phyloP scores from a whole-genome alignment of 1,284 basidiomycete genomes.

The Rhodotorula sp. region DNA sequence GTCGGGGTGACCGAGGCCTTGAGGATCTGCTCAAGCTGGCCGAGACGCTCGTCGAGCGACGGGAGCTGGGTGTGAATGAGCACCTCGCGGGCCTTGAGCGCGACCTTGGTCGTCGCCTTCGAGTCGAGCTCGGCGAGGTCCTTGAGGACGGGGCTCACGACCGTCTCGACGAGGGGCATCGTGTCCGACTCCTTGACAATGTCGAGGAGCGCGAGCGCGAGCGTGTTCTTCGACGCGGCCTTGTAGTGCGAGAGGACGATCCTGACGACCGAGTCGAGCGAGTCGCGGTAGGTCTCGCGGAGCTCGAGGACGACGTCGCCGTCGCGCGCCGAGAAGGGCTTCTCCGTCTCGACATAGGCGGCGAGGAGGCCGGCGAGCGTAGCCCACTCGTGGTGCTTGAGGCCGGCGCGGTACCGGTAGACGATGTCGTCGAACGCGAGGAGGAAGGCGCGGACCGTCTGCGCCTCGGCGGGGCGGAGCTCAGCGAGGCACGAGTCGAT shows the following conservation, averaged over 20 bases:
- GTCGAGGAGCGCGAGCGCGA: slow-evolving; percentile 82
- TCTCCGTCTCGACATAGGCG: slow-evolving; percentile 81
- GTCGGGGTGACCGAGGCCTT: slow-evolving; percentile 81
- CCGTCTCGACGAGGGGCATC: slow-evolving; percentile 59
- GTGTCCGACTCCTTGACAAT: slow-evolving; percentile 69
- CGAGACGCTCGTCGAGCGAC: slow-evolving; percentile 87
- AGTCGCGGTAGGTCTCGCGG: slow-evolving; percentile 87
- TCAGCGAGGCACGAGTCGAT: slow-evolving; percentile 83
- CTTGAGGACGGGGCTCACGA: slow-evolving; percentile 70
- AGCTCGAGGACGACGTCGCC: slow-evolving; percentile 86
- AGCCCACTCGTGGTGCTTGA: slow-evolving; percentile 83
- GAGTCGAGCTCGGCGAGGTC: slow-evolving; percentile 82
- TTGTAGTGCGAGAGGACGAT: slow-evolving; percentile 94
- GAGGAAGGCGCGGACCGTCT: slow-evolving; percentile 74
- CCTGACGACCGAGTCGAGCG: slow-evolving; percentile 82
- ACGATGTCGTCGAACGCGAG: slow-evolving; percentile 69
- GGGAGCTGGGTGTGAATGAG: slow-evolving; percentile 95
- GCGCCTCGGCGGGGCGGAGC: slow-evolving; percentile 72
- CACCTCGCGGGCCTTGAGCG: slow-evolving; percentile 96
- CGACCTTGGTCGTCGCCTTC: slow-evolving; percentile 83
- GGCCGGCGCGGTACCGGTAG: slow-evolving; percentile 76
- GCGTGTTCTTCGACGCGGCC: slow-evolving; percentile 86
- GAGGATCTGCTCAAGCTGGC: slow-evolving; percentile 93
- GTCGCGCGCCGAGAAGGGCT: slow-evolving; percentile 86
- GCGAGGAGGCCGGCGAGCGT: slow-evolving; percentile 71